Evolutionary conservation across 75 land plant species (phyloP).

Genomic region (Selaginella moellendorffii): DNA sequence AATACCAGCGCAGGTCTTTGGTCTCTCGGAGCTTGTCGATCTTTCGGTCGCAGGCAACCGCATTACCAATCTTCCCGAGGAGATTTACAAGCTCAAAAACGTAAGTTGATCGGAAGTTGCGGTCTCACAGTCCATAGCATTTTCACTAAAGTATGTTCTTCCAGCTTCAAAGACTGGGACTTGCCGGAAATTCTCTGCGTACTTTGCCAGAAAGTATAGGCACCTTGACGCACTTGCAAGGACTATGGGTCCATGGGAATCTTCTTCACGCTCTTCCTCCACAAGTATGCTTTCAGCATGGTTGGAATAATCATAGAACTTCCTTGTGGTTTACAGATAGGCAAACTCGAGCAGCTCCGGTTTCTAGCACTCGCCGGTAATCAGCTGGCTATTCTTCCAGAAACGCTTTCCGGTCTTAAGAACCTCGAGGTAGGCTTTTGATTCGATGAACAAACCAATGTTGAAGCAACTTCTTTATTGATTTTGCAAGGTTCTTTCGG

Average conservation of each 20-base stretch:
- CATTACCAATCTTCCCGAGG: conserved; percentile 16
- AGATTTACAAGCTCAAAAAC: conserved; percentile 18
- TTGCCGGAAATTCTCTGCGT: conserved; percentile 25
- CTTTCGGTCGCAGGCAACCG: conserved; percentile 26
- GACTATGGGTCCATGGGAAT: conserved; percentile 32
- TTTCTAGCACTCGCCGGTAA: conserved; percentile 31
- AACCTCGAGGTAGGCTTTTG: conserved; percentile 16
- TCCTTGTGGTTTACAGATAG: too few species aligned
- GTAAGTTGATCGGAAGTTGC: too few species aligned
- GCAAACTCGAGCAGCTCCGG: conserved; percentile 19
- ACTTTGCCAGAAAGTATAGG: conserved; percentile 24
- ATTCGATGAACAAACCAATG: neutral
- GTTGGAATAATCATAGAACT: too few species aligned
- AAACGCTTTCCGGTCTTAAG: conserved; percentile 13
- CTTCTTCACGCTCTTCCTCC: conserved; percentile 19
- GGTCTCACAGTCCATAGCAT: too few species aligned
- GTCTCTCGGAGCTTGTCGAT: conserved; percentile 19
- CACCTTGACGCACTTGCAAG: conserved; percentile 18
- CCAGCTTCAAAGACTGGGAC: conserved; percentile 28
- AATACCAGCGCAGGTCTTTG: conserved; percentile 18
- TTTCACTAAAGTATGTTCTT: too few species aligned
- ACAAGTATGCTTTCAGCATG: conserved; percentile 16
- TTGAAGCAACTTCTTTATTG: neutral
- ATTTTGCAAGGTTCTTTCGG: conserved; percentile 23
- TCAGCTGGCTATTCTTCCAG: conserved; percentile 22